A percentile compares a stretch with the other conserved stretches of the same genome.
phyloP scores from a whole-genome alignment of 441 rosid genomes.

The Lepidium campestre region DNA sequence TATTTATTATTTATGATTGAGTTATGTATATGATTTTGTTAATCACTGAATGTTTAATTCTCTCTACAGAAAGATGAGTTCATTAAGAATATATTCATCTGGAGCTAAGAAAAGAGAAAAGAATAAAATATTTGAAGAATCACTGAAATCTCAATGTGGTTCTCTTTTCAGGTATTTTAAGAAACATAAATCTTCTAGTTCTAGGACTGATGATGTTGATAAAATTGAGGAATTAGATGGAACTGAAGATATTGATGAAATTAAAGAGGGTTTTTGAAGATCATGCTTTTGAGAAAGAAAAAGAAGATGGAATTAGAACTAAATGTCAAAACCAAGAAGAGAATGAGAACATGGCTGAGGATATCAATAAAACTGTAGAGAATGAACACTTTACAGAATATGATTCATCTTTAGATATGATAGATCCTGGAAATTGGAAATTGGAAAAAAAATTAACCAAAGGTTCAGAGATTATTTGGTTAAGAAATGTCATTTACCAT shows the following conservation, averaged over 20 bases:
- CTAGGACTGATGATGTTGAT: background rate
- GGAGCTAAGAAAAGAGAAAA: background rate
- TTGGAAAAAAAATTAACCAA: background rate
- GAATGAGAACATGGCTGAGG: background rate
- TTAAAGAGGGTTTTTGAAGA: background rate
- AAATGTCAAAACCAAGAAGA: background rate
- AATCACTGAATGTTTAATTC: no score
- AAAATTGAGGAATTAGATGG: background rate
- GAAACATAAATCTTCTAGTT: background rate
- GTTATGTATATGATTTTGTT: no score
- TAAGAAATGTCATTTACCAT: background rate
- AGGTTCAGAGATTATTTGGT: background rate
- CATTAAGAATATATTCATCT: background rate
- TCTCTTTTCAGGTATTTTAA: background rate
- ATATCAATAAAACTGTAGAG: background rate
- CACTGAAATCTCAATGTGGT: background rate
- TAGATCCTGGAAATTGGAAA: background rate
- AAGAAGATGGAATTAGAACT: background rate
- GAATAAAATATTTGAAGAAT: background rate
- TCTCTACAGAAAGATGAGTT: background rate
- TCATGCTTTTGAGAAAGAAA: no score
- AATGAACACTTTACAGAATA: background rate
- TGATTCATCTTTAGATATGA: background rate
- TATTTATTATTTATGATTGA: no score
- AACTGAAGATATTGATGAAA: background rate